These are phyloP conservation scores for Aureobasidium namibiae DNA, from an alignment of 2,329 filamentous ascomycete genomes.

Conservation along the genomic window DNA sequence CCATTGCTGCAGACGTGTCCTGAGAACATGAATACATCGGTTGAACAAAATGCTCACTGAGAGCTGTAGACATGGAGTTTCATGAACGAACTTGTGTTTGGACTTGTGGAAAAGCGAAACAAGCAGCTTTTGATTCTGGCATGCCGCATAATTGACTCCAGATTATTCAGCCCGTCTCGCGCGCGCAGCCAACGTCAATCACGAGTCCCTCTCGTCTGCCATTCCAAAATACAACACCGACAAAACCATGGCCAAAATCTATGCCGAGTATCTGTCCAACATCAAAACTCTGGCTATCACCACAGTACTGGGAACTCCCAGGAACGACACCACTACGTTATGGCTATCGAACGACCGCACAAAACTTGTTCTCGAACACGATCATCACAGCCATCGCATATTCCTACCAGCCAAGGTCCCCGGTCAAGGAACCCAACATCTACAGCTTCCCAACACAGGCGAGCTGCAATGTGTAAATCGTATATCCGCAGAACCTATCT, in stretches of 20 bases:
- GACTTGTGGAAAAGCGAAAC: too few species aligned
- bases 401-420: conserved; percentile 39
- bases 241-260: conserved; percentile 34
- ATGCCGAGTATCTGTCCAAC: conserved; percentile 53
- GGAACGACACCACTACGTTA: conserved; percentile 36
- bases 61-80: too few species aligned
- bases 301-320: conserved; percentile 40
- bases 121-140: too few species aligned
- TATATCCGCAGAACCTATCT: background rate
- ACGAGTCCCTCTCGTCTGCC: background rate
- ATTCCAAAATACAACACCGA: too few species aligned
- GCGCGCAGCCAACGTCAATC: background rate
- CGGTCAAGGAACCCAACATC: conserved; percentile 28
- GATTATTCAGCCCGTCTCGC: too few species aligned
- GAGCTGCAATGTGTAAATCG: conserved; percentile 1
- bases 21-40: background rate
- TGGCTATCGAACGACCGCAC: conserved; percentile 37
- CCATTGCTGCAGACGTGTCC: background rate
- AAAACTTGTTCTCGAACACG: conserved; percentile 37
- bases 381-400: conserved; percentile 36
- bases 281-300: conserved; percentile 53
- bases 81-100: too few species aligned
- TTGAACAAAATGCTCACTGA: too few species aligned
- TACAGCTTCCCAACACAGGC: conserved; percentile 2
- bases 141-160: too few species aligned